These are phyloP conservation scores for Castanopsis chinensis DNA, from an alignment of 306 rosid species.

Conservation along the genomic window DNA sequence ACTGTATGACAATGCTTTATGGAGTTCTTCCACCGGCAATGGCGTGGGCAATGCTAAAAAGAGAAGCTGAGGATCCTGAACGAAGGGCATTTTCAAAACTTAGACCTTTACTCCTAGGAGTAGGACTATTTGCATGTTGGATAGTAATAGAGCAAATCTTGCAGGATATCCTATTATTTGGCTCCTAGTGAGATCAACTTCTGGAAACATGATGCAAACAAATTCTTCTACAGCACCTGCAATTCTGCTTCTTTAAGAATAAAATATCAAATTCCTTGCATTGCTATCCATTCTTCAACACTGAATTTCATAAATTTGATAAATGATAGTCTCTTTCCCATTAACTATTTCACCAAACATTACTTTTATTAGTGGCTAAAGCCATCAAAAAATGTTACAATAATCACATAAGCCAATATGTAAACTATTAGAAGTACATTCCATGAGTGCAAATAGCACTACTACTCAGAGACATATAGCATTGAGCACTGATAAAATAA, in stretches of 20 bases:
- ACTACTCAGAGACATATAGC: background rate
- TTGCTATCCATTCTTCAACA: background rate
- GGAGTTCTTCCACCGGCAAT: conserved; percentile 87
- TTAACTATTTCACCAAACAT: background rate
- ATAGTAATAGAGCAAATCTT: conserved; percentile 57
- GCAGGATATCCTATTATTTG: conserved; percentile 45
- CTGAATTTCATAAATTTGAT: background rate
- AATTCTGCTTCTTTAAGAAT: background rate
- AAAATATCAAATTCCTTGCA: background rate
- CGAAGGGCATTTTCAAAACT: conserved; percentile 31
- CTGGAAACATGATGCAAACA: background rate
- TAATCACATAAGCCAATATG: background rate
- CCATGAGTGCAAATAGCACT: background rate
- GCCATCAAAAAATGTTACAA: background rate
- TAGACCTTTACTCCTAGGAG: conserved; percentile 52
- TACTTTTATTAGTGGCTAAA: background rate
- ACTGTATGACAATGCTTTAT: conserved; percentile 70
- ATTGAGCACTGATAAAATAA: background rate
- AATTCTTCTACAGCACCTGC: background rate
- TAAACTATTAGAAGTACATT: background rate
- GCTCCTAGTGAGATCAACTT: conserved; percentile 6
- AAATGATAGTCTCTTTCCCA: background rate
- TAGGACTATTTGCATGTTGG: conserved; percentile 55
- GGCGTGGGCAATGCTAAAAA: conserved; percentile 61
- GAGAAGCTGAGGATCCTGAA: conserved; percentile 22